These are phyloP conservation scores for Gentiana straminea DNA, from an alignment of 257 asterid species.

Conservation along the genomic window DNA sequence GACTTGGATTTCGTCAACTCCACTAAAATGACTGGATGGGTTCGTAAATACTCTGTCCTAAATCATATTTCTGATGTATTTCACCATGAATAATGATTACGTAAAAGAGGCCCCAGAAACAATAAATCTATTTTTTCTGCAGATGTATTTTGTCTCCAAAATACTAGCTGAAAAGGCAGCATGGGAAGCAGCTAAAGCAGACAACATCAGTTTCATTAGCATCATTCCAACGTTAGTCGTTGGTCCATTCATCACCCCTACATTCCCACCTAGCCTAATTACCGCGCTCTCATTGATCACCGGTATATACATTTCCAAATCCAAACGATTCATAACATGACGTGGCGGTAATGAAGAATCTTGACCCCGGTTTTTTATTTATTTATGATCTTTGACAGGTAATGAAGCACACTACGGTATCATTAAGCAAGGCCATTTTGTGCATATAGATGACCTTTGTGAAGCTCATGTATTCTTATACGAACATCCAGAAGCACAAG, in stretches of 20 bases:
- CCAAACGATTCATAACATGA: not conserved
- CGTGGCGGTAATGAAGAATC: not conserved
- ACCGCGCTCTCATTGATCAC: conserved; percentile 80
- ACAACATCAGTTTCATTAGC: conserved; percentile 54
- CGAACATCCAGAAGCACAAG: conserved; percentile 68
- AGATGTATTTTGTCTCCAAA: conserved; percentile 85
- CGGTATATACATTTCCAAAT: conserved; percentile 22
- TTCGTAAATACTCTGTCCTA: conserved; percentile 7
- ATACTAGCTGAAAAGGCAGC: conserved; percentile 79
- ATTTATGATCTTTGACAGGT: conserved; percentile 22
- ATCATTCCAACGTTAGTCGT: conserved; percentile 78
- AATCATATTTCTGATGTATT: not conserved
- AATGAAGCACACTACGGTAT: conserved; percentile 78
- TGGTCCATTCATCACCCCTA: conserved; percentile 68
- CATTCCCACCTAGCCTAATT: conserved; percentile 85
- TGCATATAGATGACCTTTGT: conserved; percentile 82
- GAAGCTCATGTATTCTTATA: conserved; percentile 82
- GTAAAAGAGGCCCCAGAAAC: not conserved
- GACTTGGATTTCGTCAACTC: conserved; percentile 68
- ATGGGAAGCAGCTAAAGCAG: conserved; percentile 47
- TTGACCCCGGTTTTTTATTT: not conserved
- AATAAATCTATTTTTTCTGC: conserved; percentile 11
- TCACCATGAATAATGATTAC: not conserved
- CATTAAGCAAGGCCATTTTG: conserved; percentile 77
- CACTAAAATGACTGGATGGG: conserved; percentile 97